Percentiles rank a stretch among this genome's conserved stretches.
Evolutionary conservation across 768 basidiomycete genomes (phyloP).

Genomic region (Russula emetica): DNA sequence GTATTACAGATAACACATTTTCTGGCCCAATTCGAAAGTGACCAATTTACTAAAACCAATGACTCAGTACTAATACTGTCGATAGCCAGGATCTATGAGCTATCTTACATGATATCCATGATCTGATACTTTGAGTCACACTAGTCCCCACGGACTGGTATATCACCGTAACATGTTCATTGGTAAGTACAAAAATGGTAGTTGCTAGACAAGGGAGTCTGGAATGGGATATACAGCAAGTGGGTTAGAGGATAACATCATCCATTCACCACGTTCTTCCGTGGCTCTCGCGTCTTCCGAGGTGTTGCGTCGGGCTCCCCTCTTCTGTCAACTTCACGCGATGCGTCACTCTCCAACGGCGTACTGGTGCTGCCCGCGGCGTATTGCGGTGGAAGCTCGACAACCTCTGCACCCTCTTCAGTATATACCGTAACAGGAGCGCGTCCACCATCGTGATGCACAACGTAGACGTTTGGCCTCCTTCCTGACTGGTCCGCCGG

Average conservation of each 20-base stretch:
- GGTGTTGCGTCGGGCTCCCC: slow-evolving; percentile 3
- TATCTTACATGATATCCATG: no score
- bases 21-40: no score
- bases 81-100: no score
- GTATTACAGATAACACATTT: no score
- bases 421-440: slow-evolving; percentile 57
- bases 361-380: slow-evolving; percentile 8
- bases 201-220: no score
- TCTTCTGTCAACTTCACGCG: background rate
- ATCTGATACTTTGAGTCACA: no score
- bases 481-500: slow-evolving; percentile 7
- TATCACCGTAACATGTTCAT: no score
- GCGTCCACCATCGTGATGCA: slow-evolving; percentile 57
- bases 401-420: slow-evolving; percentile 50
- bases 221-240: background rate
- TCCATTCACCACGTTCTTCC: background rate
- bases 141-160: no score
- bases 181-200: no score
- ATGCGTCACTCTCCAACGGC: background rate
- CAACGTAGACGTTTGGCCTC: slow-evolving; percentile 46
- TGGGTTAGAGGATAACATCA: background rate
- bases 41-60: no score
- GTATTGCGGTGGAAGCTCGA: slow-evolving; percentile 58
- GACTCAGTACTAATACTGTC: no score
- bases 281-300: slow-evolving; percentile 16